Percentiles rank a stretch among this genome's conserved stretches.
These are phyloP conservation scores for Rehmannia glutinosa DNA, from an alignment of 257 asterid species.

Conservation along the genomic window DNA sequence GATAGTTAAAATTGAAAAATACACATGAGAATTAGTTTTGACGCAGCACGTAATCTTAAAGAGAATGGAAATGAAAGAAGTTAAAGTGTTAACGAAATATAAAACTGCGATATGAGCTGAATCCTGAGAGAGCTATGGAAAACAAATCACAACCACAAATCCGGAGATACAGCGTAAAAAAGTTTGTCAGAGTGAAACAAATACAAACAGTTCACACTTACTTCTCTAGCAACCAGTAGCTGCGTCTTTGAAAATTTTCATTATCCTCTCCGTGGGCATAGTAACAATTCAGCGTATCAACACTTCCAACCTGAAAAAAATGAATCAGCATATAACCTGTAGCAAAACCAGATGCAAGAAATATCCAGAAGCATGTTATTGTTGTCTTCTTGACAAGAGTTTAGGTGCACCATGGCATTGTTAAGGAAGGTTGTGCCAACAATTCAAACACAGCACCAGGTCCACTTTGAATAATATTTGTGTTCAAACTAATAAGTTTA, in stretches of 20 bases:
- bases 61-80: background rate
- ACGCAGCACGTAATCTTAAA: background rate
- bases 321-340: constrained; percentile 11
- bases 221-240: constrained; percentile 99
- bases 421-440: background rate
- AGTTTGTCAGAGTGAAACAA: constrained; percentile 3
- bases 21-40: background rate
- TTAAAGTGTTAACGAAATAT: too few species aligned
- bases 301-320: constrained; percentile 81
- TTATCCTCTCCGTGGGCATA: constrained; percentile 99
- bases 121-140: background rate
- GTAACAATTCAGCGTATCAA: constrained; percentile 95
- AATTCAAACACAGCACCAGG: background rate
- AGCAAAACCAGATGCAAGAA: constrained; percentile 14
- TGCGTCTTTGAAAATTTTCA: constrained; percentile 90
- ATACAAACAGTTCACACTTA: constrained; percentile 38
- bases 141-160: background rate
- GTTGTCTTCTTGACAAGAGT: background rate
- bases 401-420: background rate
- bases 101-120: background rate
- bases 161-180: constrained; percentile 1
- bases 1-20: background rate
- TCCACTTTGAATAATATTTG: background rate
- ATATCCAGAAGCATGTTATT: constrained; percentile 1
- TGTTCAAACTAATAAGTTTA: background rate